phyloP scores from a whole-genome alignment of 305 asterid genomes.

The Fraxinus angustifolia region DNA sequence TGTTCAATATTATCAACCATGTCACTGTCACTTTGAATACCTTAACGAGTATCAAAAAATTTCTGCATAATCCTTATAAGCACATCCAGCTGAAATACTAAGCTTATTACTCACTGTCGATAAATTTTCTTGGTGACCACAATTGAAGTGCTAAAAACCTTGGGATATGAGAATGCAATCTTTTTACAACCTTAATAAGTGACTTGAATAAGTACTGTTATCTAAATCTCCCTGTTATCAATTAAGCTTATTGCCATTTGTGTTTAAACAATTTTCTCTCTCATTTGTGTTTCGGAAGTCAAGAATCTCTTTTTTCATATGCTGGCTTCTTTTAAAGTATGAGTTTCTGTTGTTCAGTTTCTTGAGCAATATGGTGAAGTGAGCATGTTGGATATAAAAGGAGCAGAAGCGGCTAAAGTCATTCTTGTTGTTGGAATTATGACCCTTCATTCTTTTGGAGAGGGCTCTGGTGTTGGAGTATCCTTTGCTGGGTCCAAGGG shows the following conservation, averaged over 20 bases:
- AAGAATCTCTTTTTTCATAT: neutral
- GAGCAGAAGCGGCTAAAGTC: slow-evolving; percentile 91
- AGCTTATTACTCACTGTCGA: neutral
- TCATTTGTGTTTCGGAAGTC: neutral
- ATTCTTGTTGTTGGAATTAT: slow-evolving; percentile 93
- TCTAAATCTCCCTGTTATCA: neutral
- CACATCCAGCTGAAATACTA: neutral
- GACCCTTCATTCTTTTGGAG: slow-evolving; percentile 99
- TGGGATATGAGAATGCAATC: neutral
- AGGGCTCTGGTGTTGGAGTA: slow-evolving; percentile 98
- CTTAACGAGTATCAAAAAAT: neutral
- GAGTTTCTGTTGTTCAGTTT: slow-evolving; percentile 37
- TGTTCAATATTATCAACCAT: neutral
- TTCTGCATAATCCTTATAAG: neutral
- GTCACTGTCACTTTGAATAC: neutral
- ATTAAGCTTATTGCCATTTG: neutral
- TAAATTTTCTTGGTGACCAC: neutral
- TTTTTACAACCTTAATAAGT: neutral
- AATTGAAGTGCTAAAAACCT: neutral
- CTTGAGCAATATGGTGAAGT: slow-evolving; percentile 96
- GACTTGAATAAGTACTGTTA: neutral
- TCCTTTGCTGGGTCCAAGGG: slow-evolving; percentile 98
- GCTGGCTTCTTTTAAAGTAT: neutral
- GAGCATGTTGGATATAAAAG: slow-evolving; percentile 97
- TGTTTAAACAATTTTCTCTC: neutral